These are phyloP conservation scores for Lipomyces yamanashiensis DNA, from an alignment of 805 yeast species.

Conservation along the genomic window DNA sequence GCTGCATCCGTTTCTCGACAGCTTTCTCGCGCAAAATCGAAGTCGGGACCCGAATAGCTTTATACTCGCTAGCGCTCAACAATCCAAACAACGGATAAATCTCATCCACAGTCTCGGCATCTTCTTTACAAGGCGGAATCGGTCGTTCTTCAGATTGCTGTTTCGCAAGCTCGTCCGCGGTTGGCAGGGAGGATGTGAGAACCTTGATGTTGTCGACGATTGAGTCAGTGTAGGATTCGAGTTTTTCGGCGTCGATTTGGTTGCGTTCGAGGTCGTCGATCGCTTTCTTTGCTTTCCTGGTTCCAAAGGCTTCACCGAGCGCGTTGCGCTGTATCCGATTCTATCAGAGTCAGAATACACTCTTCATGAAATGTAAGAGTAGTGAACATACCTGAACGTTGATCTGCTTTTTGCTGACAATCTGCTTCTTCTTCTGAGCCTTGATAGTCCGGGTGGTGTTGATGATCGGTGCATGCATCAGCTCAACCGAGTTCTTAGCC, in stretches of 20 bases:
- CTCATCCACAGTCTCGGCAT: constrained; percentile 82
- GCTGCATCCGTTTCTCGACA: constrained; percentile 18
- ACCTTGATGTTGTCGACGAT: constrained; percentile 79
- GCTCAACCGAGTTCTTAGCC: constrained; percentile 61
- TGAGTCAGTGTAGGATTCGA: constrained; percentile 74
- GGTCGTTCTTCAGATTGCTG: constrained; percentile 72
- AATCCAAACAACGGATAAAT: constrained; percentile 72
- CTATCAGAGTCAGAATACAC: constrained; percentile 8
- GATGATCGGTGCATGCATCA: constrained; percentile 68
- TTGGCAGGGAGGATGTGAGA: constrained; percentile 74
- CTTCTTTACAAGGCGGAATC: constrained; percentile 74
- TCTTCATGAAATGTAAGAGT: not conserved
- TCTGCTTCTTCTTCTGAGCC: constrained; percentile 58
- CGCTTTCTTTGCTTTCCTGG: constrained; percentile 92
- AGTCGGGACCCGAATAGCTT: constrained; percentile 61
- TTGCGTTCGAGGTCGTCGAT: constrained; percentile 80
- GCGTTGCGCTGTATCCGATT: constrained; percentile 71
- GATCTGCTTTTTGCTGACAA: constrained; percentile 67
- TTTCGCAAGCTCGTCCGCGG: constrained; percentile 64
- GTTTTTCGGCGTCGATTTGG: constrained; percentile 80
- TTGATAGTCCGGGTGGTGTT: constrained; percentile 66
- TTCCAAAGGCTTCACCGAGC: constrained; percentile 95
- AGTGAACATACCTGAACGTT: constrained; percentile 46
- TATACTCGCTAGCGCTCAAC: constrained; percentile 69
- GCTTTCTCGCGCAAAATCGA: constrained; percentile 52